These are phyloP conservation scores for Aspergillus caelatus DNA, from an alignment of 2,329 filamentous ascomycete species.

Conservation along the genomic window DNA sequence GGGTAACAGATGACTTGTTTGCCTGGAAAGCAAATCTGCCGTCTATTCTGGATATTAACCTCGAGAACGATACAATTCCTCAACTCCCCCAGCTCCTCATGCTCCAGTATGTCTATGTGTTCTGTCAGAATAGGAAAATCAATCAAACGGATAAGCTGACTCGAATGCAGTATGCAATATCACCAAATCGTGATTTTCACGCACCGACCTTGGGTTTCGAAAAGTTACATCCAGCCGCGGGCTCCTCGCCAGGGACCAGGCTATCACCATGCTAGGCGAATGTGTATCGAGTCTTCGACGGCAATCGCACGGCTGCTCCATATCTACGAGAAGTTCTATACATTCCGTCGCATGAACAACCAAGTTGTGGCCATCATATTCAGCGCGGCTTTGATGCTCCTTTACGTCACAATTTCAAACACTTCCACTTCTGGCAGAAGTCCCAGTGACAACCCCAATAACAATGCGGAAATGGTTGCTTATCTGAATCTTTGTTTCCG, in stretches of 20 bases:
- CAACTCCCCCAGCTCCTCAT: conserved; percentile 46
- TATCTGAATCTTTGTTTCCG: conserved; percentile 47
- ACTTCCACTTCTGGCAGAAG: conserved; percentile 28
- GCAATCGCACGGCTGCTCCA: conserved; percentile 45
- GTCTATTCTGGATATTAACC: conserved; percentile 38
- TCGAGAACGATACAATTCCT: conserved; percentile 33
- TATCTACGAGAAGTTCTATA: conserved; percentile 46
- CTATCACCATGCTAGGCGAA: conserved; percentile 46
- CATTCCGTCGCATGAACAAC: conserved; percentile 48
- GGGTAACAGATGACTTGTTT: conserved; percentile 11
- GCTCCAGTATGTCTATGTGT: conserved; percentile 37
- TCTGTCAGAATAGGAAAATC: neutral
- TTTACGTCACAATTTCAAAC: conserved; percentile 41
- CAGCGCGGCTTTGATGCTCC: conserved; percentile 46
- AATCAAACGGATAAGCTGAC: conserved; percentile 6
- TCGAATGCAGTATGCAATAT: conserved; percentile 42
- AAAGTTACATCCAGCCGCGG: conserved; percentile 45
- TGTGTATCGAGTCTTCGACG: conserved; percentile 47
- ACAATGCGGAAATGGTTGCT: conserved; percentile 36
- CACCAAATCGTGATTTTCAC: conserved; percentile 49
- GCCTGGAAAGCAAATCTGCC: conserved; percentile 44
- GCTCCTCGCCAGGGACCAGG: conserved; percentile 47
- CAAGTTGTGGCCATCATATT: conserved; percentile 50
- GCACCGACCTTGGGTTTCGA: conserved; percentile 49
- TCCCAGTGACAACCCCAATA: conserved; percentile 25